Percentiles rank a stretch among this genome's conserved stretches.
phyloP scores from a whole-genome alignment of 345 rosid species.

The Excoecaria agallocha region DNA sequence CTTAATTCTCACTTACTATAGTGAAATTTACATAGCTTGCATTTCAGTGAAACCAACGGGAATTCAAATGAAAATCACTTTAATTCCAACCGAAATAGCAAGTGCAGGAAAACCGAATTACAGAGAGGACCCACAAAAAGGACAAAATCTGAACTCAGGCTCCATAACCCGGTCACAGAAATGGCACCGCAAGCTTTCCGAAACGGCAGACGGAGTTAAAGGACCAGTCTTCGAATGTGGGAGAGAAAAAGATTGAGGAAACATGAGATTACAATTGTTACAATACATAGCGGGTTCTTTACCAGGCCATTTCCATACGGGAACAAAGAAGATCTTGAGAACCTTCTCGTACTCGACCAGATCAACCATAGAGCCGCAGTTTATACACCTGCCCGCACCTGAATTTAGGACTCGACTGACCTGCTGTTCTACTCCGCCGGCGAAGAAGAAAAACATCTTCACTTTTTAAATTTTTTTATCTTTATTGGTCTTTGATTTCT shows the following conservation, averaged over 20 bases:
- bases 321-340: conserved; percentile 75
- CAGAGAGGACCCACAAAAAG: conserved; percentile 70
- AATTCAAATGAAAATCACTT: too few species aligned
- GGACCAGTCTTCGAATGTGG: conserved; percentile 19
- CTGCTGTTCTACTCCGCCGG: conserved; percentile 80
- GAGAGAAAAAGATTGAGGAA: conserved; percentile 44
- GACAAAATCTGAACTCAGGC: conserved; percentile 74
- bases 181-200: conserved; percentile 46
- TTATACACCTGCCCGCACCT: conserved; percentile 63
- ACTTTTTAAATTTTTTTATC: not conserved
- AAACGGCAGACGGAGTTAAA: conserved; percentile 15
- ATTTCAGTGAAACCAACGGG: not conserved
- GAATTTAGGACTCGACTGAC: conserved; percentile 63
- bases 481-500: not conserved
- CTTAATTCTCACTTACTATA: not conserved
- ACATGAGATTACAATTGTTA: conserved; percentile 29
- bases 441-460: conserved; percentile 86
- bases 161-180: conserved; percentile 57
- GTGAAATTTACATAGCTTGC: not conserved
- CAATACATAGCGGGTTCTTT: conserved; percentile 61
- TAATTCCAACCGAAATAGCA: conserved; percentile 31
- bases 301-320: conserved; percentile 86
- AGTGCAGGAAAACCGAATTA: not conserved
- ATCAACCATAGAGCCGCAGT: conserved; percentile 72
- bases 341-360: conserved; percentile 85